phyloP scores from a whole-genome alignment of 2,329 filamentous ascomycete genomes.

The Dothiorella sarmentorum region DNA sequence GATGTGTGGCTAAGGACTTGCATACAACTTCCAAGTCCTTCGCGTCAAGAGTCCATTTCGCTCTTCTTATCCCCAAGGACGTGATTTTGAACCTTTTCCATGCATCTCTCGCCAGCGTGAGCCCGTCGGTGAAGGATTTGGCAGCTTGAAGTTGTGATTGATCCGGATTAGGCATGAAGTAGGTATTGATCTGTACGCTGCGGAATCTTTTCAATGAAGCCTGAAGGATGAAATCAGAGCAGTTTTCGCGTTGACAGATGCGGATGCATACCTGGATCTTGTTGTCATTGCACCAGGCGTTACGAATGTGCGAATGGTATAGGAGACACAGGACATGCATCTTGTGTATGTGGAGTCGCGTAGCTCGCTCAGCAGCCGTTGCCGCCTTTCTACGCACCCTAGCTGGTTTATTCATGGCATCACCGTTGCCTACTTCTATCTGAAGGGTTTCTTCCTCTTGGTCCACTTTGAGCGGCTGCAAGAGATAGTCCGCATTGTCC shows the following conservation, averaged over 20 bases:
- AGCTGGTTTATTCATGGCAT: constrained; percentile 31
- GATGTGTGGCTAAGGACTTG: constrained; percentile 18
- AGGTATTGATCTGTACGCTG: constrained; percentile 60
- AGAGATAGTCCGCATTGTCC: constrained; percentile 20
- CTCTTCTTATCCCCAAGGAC: constrained; percentile 34
- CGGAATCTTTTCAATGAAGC: constrained; percentile 50
- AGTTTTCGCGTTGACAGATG: not conserved
- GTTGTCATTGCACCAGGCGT: constrained; percentile 82
- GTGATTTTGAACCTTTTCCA: constrained; percentile 18
- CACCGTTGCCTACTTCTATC: constrained; percentile 34
- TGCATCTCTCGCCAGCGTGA: constrained; percentile 52
- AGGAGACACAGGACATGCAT: constrained; percentile 80
- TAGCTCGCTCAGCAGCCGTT: constrained; percentile 55
- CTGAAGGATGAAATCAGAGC: not conserved
- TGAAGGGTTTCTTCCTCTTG: constrained; percentile 38
- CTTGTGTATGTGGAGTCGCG: constrained; percentile 77
- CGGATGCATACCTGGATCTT: constrained; percentile 56
- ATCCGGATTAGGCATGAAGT: constrained; percentile 64
- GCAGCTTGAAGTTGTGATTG: constrained; percentile 73
- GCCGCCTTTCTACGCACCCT: constrained; percentile 49
- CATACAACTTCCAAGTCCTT: constrained; percentile 37
- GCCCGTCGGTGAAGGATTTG: constrained; percentile 72
- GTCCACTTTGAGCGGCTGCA: constrained; percentile 26
- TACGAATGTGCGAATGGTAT: constrained; percentile 71
- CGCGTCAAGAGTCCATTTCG: constrained; percentile 68